A percentile compares a stretch with the other conserved stretches of the same genome.
Evolutionary conservation across 2,329 filamentous ascomycete genomes (phyloP).

Genomic region (Akanthomyces uredinophilus): DNA sequence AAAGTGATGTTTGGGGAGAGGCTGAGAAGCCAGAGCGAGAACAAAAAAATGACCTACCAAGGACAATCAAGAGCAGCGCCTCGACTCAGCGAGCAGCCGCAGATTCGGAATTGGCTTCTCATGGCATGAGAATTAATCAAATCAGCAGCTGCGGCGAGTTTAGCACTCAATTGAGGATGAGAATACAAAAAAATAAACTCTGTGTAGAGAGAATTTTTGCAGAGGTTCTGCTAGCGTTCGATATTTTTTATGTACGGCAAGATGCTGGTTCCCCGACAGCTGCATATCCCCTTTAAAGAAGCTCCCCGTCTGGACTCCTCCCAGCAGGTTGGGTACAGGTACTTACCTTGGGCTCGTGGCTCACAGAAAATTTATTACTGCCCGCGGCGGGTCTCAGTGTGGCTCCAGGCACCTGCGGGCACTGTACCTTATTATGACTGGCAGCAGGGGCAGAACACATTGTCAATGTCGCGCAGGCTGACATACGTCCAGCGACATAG

Average conservation of each 20-base stretch:
- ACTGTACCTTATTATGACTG: background rate
- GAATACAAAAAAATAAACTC: background rate
- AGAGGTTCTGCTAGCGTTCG: background rate
- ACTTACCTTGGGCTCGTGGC: background rate
- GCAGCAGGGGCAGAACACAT: background rate
- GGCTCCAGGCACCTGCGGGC: constrained; percentile 6
- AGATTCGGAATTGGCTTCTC: background rate
- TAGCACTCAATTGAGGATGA: background rate
- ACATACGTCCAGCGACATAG: background rate
- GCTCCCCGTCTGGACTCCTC: background rate
- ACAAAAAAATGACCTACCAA: constrained; percentile 10
- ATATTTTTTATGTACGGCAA: background rate
- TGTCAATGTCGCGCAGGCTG: constrained; percentile 10
- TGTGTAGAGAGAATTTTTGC: background rate
- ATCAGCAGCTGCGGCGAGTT: background rate
- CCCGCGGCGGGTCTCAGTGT: background rate
- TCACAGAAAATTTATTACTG: constrained; percentile 4
- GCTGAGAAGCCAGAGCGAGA: constrained; percentile 16
- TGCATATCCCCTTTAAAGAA: constrained; percentile 11
- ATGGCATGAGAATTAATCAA: background rate
- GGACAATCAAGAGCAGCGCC: background rate
- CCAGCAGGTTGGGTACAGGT: background rate
- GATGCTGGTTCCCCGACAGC: constrained; percentile 7
- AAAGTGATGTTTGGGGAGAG: constrained; percentile 17
- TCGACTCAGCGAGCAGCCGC: background rate